These are phyloP conservation scores for Physaria fendleri DNA, from an alignment of 345 rosid species.

Conservation along the genomic window DNA sequence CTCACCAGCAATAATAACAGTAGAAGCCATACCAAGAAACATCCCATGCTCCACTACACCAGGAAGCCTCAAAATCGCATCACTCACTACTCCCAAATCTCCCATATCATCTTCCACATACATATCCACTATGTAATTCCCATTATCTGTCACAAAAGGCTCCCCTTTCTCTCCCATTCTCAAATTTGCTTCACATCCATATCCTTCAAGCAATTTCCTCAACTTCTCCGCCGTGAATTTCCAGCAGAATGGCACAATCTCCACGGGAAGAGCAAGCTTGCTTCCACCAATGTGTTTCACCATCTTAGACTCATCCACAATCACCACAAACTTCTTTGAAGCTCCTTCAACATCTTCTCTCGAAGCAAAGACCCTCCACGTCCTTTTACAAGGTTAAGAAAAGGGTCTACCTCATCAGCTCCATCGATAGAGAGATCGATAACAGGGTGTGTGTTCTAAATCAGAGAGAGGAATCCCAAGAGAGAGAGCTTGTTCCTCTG, in stretches of 20 bases:
- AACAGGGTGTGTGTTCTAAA: conserved; percentile 62
- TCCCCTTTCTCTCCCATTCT: conserved; percentile 17
- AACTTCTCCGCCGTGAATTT: conserved; percentile 41
- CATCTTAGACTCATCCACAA: conserved; percentile 64
- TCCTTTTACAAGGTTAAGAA: conserved; percentile 79
- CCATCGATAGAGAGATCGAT: conserved; percentile 92
- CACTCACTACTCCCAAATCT: conserved; percentile 62
- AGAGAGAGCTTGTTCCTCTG: conserved; percentile 73
- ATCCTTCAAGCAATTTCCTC: conserved; percentile 40
- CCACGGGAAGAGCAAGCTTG: neutral
- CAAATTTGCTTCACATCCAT: conserved; percentile 58
- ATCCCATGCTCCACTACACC: conserved; percentile 94
- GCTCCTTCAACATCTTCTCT: conserved; percentile 95
- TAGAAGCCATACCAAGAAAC: conserved; percentile 93
- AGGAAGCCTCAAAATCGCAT: conserved; percentile 66
- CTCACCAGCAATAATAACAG: conserved; percentile 88
- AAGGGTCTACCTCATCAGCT: conserved; percentile 89
- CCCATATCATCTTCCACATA: conserved; percentile 64
- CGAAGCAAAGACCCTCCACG: conserved; percentile 86
- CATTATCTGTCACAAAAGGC: conserved; percentile 77
- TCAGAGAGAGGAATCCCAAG: conserved; percentile 76
- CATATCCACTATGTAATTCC: conserved; percentile 78
- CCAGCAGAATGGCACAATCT: too few species aligned
- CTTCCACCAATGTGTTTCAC: conserved; percentile 66
- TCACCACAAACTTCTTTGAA: conserved; percentile 62